Evolutionary conservation across 148 eudicot genomes (phyloP).

Genomic region (Suaeda aralocaspica): DNA sequence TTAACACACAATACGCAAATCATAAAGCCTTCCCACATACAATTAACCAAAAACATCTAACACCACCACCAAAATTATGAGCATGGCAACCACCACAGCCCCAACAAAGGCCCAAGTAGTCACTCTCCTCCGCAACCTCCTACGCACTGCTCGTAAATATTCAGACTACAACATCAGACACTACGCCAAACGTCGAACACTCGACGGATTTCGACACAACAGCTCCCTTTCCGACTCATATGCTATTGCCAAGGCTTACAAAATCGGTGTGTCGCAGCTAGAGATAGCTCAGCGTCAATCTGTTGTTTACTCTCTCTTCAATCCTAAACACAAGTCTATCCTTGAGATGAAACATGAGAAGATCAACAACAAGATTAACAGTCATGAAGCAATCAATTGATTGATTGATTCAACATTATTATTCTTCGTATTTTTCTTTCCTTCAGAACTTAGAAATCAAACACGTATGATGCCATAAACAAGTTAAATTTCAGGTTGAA

Average conservation of each 20-base stretch:
- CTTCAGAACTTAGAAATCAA: no score
- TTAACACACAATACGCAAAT: no score
- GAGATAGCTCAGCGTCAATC: conserved; percentile 53
- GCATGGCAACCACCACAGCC: conserved; percentile 18
- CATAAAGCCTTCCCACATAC: not conserved
- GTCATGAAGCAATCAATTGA: not conserved
- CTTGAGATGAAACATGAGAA: conserved; percentile 39
- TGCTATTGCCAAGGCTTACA: conserved; percentile 38
- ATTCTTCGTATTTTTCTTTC: no score
- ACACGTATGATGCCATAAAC: no score
- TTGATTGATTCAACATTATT: no score
- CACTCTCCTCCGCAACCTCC: conserved; percentile 51
- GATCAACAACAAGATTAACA: not conserved
- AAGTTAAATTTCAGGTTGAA: no score
- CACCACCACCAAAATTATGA: not conserved
- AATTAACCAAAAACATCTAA: not conserved
- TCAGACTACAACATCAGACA: conserved; percentile 72
- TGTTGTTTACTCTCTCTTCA: conserved; percentile 50
- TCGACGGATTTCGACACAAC: conserved; percentile 58
- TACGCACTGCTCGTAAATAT: conserved; percentile 50
- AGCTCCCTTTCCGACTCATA: conserved; percentile 43
- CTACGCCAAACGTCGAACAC: conserved; percentile 57
- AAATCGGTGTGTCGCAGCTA: conserved; percentile 61
- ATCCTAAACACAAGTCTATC: conserved; percentile 50
- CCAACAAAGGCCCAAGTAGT: conserved; percentile 40